phyloP scores from a whole-genome alignment of 1,284 basidiomycete species.

The Ustilago sp. region DNA sequence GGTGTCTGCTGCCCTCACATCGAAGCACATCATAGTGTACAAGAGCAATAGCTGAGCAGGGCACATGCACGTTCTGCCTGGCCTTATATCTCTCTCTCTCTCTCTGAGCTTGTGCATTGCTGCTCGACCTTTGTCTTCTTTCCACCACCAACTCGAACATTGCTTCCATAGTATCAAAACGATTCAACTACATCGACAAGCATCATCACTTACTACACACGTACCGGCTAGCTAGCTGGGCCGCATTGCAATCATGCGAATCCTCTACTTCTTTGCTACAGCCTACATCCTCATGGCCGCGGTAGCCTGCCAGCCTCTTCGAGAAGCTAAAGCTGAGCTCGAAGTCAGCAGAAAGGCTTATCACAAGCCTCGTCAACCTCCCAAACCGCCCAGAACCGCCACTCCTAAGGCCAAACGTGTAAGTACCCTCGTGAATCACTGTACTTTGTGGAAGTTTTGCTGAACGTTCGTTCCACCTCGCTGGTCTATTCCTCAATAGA shows the following conservation, averaged over 20 bases:
- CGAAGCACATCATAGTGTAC: not conserved
- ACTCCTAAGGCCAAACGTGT: constrained; percentile 26
- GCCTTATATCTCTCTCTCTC: not conserved
- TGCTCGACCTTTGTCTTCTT: not conserved
- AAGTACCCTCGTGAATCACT: constrained; percentile 1
- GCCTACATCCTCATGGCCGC: constrained; percentile 28
- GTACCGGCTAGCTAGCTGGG: not conserved
- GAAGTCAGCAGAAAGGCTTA: constrained; percentile 19
- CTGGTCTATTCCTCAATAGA: not conserved
- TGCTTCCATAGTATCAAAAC: not conserved
- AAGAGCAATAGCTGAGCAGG: not conserved
- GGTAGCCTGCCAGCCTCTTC: constrained; percentile 33
- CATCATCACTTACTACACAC: not conserved
- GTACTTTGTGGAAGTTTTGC: not conserved
- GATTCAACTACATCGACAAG: not conserved
- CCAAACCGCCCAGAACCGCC: not conserved
- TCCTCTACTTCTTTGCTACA: constrained; percentile 11
- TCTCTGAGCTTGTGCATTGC: not conserved
- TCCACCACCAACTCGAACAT: not conserved
- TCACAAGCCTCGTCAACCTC: constrained; percentile 7
- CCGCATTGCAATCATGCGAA: constrained; percentile 7
- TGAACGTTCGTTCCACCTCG: not conserved
- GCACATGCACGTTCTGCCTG: not conserved
- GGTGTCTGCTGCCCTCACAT: not conserved
- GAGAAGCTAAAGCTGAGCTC: constrained; percentile 23